A percentile compares a stretch with the other conserved stretches of the same genome.
These are phyloP conservation scores for Colletotrichum camelliae DNA, from an alignment of 2,329 filamentous ascomycete species.

Conservation along the genomic window DNA sequence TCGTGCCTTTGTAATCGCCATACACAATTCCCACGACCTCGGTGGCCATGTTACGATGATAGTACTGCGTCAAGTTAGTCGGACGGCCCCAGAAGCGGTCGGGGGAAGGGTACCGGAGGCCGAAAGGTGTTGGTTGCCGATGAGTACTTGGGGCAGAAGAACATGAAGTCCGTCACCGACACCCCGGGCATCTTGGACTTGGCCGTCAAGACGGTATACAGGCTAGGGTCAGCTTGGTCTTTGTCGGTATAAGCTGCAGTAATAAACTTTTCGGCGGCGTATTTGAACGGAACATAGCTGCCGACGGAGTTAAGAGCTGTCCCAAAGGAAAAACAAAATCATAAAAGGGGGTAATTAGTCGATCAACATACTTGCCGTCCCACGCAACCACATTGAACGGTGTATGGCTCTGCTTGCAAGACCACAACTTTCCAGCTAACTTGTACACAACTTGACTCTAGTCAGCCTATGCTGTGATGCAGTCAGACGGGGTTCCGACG, in stretches of 20 bases:
- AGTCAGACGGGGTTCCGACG: background rate
- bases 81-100: background rate
- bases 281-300: conserved; percentile 47
- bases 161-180: conserved; percentile 64
- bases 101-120: conserved; percentile 41
- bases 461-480: background rate
- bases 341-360: conserved; percentile 39
- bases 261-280: conserved; percentile 59
- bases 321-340: background rate
- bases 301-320: background rate
- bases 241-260: conserved; percentile 61
- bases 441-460: conserved; percentile 55
- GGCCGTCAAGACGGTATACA: conserved; percentile 66
- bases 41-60: conserved; percentile 60
- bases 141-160: conserved; percentile 68
- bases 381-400: conserved; percentile 72
- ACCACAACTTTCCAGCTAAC: conserved; percentile 63
- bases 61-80: conserved; percentile 43
- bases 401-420: conserved; percentile 63
- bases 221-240: conserved; percentile 68
- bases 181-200: conserved; percentile 58
- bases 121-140: conserved; percentile 63
- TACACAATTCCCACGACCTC: conserved; percentile 54
- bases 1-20: conserved; percentile 32
- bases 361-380: conserved; percentile 64